Percentiles rank a stretch among this genome's conserved stretches.
phyloP scores from a whole-genome alignment of 208 protist species.

The Wallacemonas rigidus region DNA sequence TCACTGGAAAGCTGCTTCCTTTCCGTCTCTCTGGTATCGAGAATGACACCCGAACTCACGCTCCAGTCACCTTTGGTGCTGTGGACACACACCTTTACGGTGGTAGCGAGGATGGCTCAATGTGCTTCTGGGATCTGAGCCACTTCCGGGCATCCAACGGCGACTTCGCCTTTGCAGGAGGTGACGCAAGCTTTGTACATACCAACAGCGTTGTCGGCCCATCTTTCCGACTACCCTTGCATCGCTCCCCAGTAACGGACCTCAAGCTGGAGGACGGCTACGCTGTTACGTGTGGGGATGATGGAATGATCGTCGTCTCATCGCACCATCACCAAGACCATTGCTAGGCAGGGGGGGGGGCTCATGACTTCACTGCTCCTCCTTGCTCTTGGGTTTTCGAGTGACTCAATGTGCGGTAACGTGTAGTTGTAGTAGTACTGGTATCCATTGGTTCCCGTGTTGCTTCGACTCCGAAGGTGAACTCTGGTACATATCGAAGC shows the following conservation, averaged over 20 bases:
- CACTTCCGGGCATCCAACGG: conserved; percentile 14
- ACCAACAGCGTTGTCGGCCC: conserved; percentile 24
- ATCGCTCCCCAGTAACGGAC: conserved; percentile 58
- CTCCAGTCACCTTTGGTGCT: conserved; percentile 56
- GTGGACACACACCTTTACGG: conserved; percentile 65
- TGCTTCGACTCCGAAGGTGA: neutral
- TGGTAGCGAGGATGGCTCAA: conserved; percentile 64
- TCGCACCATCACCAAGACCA: conserved; percentile 21
- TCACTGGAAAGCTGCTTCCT: conserved; percentile 60
- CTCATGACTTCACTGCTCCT: neutral
- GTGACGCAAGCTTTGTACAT: conserved; percentile 21
- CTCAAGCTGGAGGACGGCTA: conserved; percentile 71
- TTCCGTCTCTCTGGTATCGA: conserved; percentile 56
- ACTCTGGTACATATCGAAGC: neutral
- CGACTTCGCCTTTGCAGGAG: conserved; percentile 8
- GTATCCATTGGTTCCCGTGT: neutral
- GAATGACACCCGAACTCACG: conserved; percentile 55
- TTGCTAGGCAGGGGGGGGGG: neutral
- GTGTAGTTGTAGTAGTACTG: no score
- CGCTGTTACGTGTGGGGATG: conserved; percentile 65
- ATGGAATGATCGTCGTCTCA: conserved; percentile 65
- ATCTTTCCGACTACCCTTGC: conserved; percentile 41
- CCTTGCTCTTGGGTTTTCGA: no score
- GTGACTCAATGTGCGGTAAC: no score
- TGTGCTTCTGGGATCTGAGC: conserved; percentile 75